Base-by-base conservation (phyloP, 2,329 filamentous ascomycete species). In the Stenocarpella maydis region DNA sequence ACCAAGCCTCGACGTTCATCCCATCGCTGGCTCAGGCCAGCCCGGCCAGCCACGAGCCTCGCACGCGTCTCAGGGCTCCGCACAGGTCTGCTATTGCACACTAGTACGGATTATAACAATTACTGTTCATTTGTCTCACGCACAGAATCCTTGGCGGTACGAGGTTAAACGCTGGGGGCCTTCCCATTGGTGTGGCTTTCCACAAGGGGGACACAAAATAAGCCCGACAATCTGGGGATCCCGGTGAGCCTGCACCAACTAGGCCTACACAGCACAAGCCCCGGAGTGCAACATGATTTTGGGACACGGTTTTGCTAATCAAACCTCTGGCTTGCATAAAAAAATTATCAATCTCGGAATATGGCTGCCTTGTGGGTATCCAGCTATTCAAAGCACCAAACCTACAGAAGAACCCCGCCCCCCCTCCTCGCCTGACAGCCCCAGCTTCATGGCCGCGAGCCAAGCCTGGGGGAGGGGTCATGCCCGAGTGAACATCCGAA, bases 371-470 rank as follows among this genome's bases (percentile, higher is more conserved):
- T 37, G 58, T n/a, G 58, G 58, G 58, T 63, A 63, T 63, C 43
- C 58, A 63, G 43, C 58, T 63, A 19, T 63, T 49, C 58, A 63
- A 63, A 63, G 28, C 58, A 63, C 58, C 43, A 49, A 63, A 37
- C 43, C 8, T 63, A 63, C 12, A 24, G 43, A 49, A 49, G 12
- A 47, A 61, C 26, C 21, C 43, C 41, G 45, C 28, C 41, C 31
- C 31, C n/a, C 31, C 19, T 21, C 31, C 52, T 37, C 3, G 14
- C 31, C 19, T 31, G 31, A 54, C 50, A 54, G 52, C 19, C 19
- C 26, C 28, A 37, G 26, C 4, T 49, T 26, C 58, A 12, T 37
- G 43, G 28, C 12, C 28, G 24, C 6, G 19, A 31, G 31, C 34
- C n/a, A 17, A 41, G 24, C 43, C 47, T 24, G 41, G 28, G n/a